Percentiles rank a stretch among this genome's conserved stretches.
Conservation (phyloP, 345 rosid genomes). For the Sonneratia alba region DNA sequence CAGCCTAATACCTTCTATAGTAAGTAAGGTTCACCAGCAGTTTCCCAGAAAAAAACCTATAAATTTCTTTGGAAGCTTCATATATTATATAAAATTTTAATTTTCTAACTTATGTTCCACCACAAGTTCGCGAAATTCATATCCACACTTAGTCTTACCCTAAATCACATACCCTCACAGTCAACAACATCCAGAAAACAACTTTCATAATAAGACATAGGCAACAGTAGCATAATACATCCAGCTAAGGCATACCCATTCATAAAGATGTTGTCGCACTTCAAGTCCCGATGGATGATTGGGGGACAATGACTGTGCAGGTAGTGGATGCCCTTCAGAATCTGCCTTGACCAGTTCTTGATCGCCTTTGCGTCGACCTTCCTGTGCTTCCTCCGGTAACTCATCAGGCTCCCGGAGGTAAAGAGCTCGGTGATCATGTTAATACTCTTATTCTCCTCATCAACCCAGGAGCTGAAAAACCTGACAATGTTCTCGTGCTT, state of each 20-base stretch:
- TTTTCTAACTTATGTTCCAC: neutral
- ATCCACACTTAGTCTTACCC: neutral
- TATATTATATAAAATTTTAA: neutral
- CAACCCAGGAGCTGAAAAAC: conserved; percentile 80
- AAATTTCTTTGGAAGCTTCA: neutral
- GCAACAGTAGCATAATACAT: neutral
- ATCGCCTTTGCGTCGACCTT: conserved; percentile 63
- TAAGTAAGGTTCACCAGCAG: neutral
- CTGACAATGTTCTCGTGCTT: conserved; percentile 78
- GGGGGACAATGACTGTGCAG: conserved; percentile 60
- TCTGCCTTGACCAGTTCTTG: conserved; percentile 82
- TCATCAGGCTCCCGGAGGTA: conserved; percentile 86
- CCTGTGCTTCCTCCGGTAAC: conserved; percentile 72
- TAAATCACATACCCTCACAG: neutral
- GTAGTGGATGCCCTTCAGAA: conserved; percentile 57
- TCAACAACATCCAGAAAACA: neutral
- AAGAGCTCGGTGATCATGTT: conserved; percentile 92
- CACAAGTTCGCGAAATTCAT: neutral
- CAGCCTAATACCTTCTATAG: neutral
- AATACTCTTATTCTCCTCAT: conserved; percentile 66
- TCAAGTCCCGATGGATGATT: conserved; percentile 76
- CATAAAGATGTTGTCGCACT: conserved; percentile 78
- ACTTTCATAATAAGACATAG: neutral
- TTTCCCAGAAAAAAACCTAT: neutral
- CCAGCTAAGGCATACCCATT: conserved; percentile 37